These are phyloP conservation scores for Papiliotrema nemorosa DNA, from an alignment of 1,284 basidiomycete genomes.

Conservation along the genomic window DNA sequence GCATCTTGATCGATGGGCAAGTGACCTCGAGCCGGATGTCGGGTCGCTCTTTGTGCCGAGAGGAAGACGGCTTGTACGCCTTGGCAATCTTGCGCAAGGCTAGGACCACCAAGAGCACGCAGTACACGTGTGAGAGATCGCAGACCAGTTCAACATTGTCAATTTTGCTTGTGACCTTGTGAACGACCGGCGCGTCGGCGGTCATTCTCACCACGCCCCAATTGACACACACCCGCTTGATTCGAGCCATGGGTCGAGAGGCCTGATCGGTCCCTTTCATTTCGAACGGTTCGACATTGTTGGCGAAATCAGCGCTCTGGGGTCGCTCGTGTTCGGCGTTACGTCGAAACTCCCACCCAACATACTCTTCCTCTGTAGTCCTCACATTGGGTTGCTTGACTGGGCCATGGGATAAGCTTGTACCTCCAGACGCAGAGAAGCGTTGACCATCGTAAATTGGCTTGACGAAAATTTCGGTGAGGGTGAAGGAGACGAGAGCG, in stretches of 20 bases:
- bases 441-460: conserved; percentile 43
- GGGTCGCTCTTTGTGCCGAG: conserved; percentile 7
- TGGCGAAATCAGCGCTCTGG: conserved; percentile 16
- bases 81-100: conserved; percentile 30
- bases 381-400: conserved; percentile 8
- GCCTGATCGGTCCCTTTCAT: conserved; percentile 37
- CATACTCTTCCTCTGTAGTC: conserved; percentile 14
- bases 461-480: conserved; percentile 30
- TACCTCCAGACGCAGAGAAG: conserved; percentile 26
- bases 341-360: conserved; percentile 41
- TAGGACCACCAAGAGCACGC: conserved; percentile 62
- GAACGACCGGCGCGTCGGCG: conserved; percentile 13
- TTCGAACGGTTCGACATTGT: conserved; percentile 31
- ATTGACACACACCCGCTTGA: conserved; percentile 34
- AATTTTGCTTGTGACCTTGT: conserved; percentile 25
- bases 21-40: conserved; percentile 34
- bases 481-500: conserved; percentile 34
- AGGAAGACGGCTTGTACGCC: conserved; percentile 14
- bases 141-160: conserved; percentile 51
- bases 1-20: conserved; percentile 29
- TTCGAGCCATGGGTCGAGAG: conserved; percentile 42
- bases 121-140: conserved; percentile 71
- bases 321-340: too few species aligned
- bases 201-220: conserved; percentile 19
- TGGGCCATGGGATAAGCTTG: conserved; percentile 11